Evolutionary conservation across 2,329 filamentous ascomycete species (phyloP).

Genomic region (Cephalotrichum gorgonifer): DNA sequence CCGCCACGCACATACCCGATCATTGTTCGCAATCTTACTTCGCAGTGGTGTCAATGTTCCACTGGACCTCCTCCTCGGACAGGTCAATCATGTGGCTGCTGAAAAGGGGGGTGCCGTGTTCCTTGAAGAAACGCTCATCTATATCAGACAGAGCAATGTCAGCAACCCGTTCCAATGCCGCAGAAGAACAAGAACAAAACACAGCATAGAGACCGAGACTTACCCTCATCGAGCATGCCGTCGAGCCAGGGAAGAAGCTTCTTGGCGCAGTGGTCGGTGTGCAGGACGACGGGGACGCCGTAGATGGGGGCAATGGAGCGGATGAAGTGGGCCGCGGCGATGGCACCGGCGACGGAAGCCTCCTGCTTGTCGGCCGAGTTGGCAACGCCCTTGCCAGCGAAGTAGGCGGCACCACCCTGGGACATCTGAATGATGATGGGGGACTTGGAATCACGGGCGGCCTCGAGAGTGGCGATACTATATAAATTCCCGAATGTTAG

Average conservation of each 20-base stretch:
- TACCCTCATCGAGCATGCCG: slow-evolving; percentile 71
- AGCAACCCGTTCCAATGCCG: neutral
- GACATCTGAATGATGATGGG: slow-evolving; percentile 91
- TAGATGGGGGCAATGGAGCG: slow-evolving; percentile 63
- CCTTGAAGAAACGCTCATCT: slow-evolving; percentile 92
- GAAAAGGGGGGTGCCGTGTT: slow-evolving; percentile 85
- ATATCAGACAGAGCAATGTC: neutral
- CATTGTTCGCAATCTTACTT: slow-evolving; percentile 23
- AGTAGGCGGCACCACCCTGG: slow-evolving; percentile 89
- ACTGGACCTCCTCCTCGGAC: slow-evolving; percentile 81
- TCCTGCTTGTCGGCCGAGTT: slow-evolving; percentile 60
- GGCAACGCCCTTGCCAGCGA: slow-evolving; percentile 79
- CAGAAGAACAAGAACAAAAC: too few relatives aligned
- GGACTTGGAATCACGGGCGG: slow-evolving; percentile 81
- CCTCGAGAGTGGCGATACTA: slow-evolving; percentile 74
- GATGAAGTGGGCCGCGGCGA: slow-evolving; percentile 91
- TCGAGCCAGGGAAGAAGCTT: slow-evolving; percentile 98
- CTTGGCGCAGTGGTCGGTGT: slow-evolving; percentile 99
- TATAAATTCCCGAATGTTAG: neutral
- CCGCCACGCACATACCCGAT: too few relatives aligned
- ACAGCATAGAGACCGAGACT: neutral
- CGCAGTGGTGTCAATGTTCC: slow-evolving; percentile 86
- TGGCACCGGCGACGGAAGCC: slow-evolving; percentile 77
- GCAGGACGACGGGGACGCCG: slow-evolving; percentile 65
- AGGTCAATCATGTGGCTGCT: slow-evolving; percentile 96